Base-by-base conservation (phyloP, 352 stramenopile species). In the Phytophthora europaea region DNA sequence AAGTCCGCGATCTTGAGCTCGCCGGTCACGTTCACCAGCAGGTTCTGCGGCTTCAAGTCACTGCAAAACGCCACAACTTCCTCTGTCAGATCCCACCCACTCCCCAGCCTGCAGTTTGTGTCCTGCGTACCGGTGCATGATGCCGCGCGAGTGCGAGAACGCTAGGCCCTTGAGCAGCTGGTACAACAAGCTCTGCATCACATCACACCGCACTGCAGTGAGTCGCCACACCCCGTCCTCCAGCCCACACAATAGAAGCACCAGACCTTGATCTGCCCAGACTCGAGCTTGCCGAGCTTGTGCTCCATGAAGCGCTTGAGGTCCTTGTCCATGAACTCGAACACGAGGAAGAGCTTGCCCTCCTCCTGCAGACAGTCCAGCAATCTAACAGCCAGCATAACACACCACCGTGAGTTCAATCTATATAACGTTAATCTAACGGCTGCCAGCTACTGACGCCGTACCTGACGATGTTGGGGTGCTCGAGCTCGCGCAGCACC, bases 321-420 rank as follows among this genome's bases (percentile, higher is more conserved):
- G 79, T 99, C 98, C 53, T 98, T 95, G 77, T 99, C 98, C 65
- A 99, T 96, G 72, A 99, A 99, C 90, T 99, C 98, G 75, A 99
- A 99, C 6, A 99, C 97, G 34, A 99, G 89, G 78, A 99, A 99
- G 34, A 99, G 94, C 72, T 98, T 98, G 54, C 94, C 93, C 28
- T 97, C 88, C 57, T 96, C 94, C 84, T 99, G 96, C 26, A 99
- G 89, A 51, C 98, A 98, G 80, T 99, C 95, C 13, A 98, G 75
- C 50, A 99, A 78, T 20, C 88, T 94, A 68, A 55, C 22, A 45
- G 9, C n/a, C 9, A 40, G 10, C 3, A 16, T 1, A 43, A 13
- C 10, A 18, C 12, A 45, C 12, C 16, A 45, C 12, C 15, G 38
- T 45, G 38, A 45, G 38, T 5, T 45, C 4, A 13, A 16, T 43